A percentile compares a stretch with the other conserved stretches of the same genome.
Conservation (phyloP, 768 basidiomycete genomes). For the Rickenella mellea region DNA sequence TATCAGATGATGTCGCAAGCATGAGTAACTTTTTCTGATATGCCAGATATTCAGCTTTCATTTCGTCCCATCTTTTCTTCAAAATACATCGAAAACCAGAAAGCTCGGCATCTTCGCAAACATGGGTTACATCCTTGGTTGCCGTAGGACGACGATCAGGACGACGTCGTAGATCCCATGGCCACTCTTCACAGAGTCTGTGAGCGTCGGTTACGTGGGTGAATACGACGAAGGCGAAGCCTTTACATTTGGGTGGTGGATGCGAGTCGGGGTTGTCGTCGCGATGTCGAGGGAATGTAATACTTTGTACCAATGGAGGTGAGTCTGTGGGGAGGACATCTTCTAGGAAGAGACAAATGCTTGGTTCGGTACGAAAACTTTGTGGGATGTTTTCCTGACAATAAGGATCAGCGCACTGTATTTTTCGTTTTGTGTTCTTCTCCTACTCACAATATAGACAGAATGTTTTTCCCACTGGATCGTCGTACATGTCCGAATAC, state of each 20-base stretch:
- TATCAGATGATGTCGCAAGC: slow-evolving; percentile 17
- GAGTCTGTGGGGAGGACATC: slow-evolving; percentile 1
- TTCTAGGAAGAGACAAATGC: slow-evolving; percentile 35
- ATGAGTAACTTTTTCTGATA: slow-evolving; percentile 48
- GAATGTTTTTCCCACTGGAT: slow-evolving; percentile 56
- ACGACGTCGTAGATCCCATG: slow-evolving; percentile 40
- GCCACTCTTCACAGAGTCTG: slow-evolving; percentile 42
- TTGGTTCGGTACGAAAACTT: slow-evolving; percentile 39
- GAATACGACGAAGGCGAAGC: slow-evolving; percentile 66
- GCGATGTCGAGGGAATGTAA: slow-evolving; percentile 55
- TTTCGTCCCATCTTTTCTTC: slow-evolving; percentile 51
- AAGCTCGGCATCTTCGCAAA: slow-evolving; percentile 32
- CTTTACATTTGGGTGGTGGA: slow-evolving; percentile 48
- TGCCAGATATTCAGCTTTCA: slow-evolving; percentile 62
- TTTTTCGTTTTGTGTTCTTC: not conserved
- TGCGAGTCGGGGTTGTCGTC: slow-evolving; percentile 43
- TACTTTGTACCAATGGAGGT: slow-evolving; percentile 32
- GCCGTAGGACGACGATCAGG: not conserved
- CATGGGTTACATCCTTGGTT: not conserved
- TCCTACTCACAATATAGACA: slow-evolving; percentile 52
- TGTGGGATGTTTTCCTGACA: slow-evolving; percentile 63
- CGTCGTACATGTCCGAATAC: slow-evolving; percentile 20
- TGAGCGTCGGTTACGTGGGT: slow-evolving; percentile 27
- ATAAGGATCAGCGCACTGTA: not conserved
- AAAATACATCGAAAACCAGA: slow-evolving; percentile 51